Base-by-base conservation (phyloP, 306 rosid genomes). In the Casuarina glauca region DNA sequence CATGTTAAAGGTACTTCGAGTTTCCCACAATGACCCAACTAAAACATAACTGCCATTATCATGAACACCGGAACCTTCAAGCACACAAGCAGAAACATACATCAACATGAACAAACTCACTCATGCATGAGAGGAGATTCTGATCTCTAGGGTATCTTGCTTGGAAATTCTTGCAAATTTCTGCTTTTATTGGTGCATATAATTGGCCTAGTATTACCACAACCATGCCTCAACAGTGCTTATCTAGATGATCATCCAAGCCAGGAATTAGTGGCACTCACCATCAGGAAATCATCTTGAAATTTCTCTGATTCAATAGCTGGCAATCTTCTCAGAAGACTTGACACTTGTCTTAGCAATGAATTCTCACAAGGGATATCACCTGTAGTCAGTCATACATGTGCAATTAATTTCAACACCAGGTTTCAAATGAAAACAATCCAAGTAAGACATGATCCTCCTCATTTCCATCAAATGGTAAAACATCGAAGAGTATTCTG, bases 281-380 rank as follows among this genome's bases (percentile, higher is more conserved):
- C 99, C 96, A 88, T 95, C 87, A 95, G 88, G 88, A 95, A 93
- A 85, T 93, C 97, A 76, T 93, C 97, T 84, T 86, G 93, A 84
- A 95, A 93, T 77, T 93, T 95, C 70, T 74, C 93, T 1, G 98
- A 95, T 86, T 95, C 97, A 83, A 90, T 86, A 44, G 95, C 97
- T 53, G 96, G 99, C 81, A 93, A 84, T 86, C 96, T 89, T 90
- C 98, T 87, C 69, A 95, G 83, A 76, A 95, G 95, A 87, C 97
- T 89, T 15, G 97, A 91, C 52, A 93, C 97, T 84, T 95, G 99
- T 86, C 99, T 87, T 73, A 95, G 76, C 78, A 95, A 86, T 35
- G 99, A 91, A 86, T 87, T 89, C 74, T 93, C 99, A 57, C 95
- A 85, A 66, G 94, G 96, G 74, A 95, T 85, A 44, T 90, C 97